Evolutionary conservation across 192 early-diverging fungal species (phyloP), one percentile per base, ranked within the genome.

Genomic region (Coemansia sp.): DNA sequence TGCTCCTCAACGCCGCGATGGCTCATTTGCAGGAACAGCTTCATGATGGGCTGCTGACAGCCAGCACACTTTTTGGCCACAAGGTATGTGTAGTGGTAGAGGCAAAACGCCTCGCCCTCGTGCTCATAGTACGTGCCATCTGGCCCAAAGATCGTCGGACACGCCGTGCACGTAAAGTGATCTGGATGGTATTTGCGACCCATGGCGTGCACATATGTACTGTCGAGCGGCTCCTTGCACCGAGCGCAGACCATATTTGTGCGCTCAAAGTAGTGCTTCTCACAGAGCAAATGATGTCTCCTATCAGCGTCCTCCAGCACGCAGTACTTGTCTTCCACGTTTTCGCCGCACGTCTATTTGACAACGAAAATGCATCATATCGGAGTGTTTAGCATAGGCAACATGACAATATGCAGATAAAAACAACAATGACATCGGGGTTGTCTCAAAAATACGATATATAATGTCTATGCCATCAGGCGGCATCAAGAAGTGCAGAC

Each of bases 91-190:
- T 95, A 99, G 74, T 99, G 96, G 72, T 90, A 89, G 68, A 95
- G 90, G 70, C 98, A 99, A 77, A 92, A 99, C 32, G 98, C 90
- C 56, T 93, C 84, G 44, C 91, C 90, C 59, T 97, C 91, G 69
- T 93, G 92, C 75, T 98, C 96, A 67, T 97, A 99, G 77, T 98
- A 98, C 7, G 92, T 94, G 74, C 97, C 96, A 61, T 96, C 89
- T 55, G 95, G 93, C 1, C 94, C 92, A 85, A 99, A 99, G 34
- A 95, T 87, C 20, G 88, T 94, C 27, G 90, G 85, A 64, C 98
- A 99, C 29, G 92, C 89, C 11, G 91, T 89, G 80, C 98, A 99
- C 42, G 92, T 94, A 77, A 99, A 99, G 82, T 99, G 98, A 77
- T 98, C 94, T 40, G 96, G 87, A 72, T 99, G 96, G 79, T 94